Base-by-base conservation (phyloP, 352 stramenopile genomes). In the Pythium monospermum region DNA sequence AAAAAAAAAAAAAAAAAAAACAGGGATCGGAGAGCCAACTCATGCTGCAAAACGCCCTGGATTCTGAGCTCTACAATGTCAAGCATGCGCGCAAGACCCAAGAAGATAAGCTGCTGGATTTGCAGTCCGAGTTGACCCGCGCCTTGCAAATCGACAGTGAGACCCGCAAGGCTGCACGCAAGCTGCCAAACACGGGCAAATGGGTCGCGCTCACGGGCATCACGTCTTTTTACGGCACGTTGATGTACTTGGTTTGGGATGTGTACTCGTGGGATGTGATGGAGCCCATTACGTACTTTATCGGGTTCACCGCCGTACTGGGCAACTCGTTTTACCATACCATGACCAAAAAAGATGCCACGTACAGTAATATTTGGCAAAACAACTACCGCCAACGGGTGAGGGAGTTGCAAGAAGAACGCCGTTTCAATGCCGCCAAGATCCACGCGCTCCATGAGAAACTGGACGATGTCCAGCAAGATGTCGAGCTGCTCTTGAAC, bases 191-290 rank as follows among this genome's bases (percentile, higher is more conserved):
- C 54, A 68, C 66, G 25, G 68, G 85, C 41, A 91, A 91, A 49
- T 91, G 78, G 74, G 44, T 83, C 23, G 73, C 59, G 22, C 62
- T 87, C 25, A 76, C 71, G 21, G 71, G 71, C 3, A 66, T 91
- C 55, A 81, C 76, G 21, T 61, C 64, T 11, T 79, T 91, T 58
- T 91, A 91, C 61, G 70, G 74, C 18, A 57, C 62, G 21, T 61
- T 90, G 38, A 87, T 87, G 74, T 92, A 90, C 63, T 72, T 73
- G 21, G 81, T 92, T 38, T 92, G 81, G 81, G 75, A 92, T 32
- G 81, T 92, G 27, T 92, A 92, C 54, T 92, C 81, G 46, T 94
- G 83, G 83, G 83, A 94, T 53, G 75, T 94, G 43, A 94, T 94
- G 83, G 83, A 94, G 59, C 83, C 83, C 19, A 91, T 94, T 52